Conservation (phyloP, 441 rosid species). For the Croton laevigatus region DNA sequence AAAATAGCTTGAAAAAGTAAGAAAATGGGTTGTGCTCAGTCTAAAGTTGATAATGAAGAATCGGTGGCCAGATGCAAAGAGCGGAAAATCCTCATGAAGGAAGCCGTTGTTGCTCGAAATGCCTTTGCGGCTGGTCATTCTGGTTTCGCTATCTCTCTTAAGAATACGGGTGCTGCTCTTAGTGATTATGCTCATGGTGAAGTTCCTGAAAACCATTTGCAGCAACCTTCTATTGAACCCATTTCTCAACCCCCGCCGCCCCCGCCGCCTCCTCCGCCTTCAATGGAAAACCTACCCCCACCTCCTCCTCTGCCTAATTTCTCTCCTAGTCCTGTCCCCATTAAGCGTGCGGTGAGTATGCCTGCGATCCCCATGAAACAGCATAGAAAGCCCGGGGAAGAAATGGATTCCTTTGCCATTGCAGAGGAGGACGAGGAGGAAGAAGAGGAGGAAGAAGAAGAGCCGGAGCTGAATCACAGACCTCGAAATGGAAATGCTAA, state of each 20-base stretch:
- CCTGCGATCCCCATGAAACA: slow-evolving; percentile 56
- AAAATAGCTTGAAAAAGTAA: background rate
- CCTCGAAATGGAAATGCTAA: slow-evolving; percentile 19
- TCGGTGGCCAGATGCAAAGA: slow-evolving; percentile 81
- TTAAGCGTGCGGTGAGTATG: slow-evolving; percentile 70
- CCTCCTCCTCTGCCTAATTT: slow-evolving; percentile 48
- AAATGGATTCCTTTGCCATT: slow-evolving; percentile 34
- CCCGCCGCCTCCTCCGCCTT: slow-evolving; percentile 37
- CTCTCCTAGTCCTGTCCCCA: slow-evolving; percentile 28
- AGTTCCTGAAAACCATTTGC: slow-evolving; percentile 37
- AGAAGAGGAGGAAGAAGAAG: slow-evolving; percentile 39
- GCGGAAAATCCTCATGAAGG: slow-evolving; percentile 64
- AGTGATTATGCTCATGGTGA: slow-evolving; percentile 84
- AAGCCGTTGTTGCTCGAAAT: slow-evolving; percentile 65
- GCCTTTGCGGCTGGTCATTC: slow-evolving; percentile 89
- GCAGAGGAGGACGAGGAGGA: slow-evolving; percentile 51
- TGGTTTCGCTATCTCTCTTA: slow-evolving; percentile 67
- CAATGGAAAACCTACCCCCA: slow-evolving; percentile 33
- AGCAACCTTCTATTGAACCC: slow-evolving; percentile 10
- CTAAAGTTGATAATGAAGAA: slow-evolving; percentile 90
- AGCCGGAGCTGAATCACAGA: slow-evolving; percentile 39
- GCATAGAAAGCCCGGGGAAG: slow-evolving; percentile 32
- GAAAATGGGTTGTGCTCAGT: slow-evolving; percentile 82
- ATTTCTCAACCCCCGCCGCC: slow-evolving; percentile 15
- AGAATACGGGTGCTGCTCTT: slow-evolving; percentile 90